These are phyloP conservation scores for Oemleria cerasiformis DNA, from an alignment of 306 rosid genomes.

Conservation along the genomic window DNA sequence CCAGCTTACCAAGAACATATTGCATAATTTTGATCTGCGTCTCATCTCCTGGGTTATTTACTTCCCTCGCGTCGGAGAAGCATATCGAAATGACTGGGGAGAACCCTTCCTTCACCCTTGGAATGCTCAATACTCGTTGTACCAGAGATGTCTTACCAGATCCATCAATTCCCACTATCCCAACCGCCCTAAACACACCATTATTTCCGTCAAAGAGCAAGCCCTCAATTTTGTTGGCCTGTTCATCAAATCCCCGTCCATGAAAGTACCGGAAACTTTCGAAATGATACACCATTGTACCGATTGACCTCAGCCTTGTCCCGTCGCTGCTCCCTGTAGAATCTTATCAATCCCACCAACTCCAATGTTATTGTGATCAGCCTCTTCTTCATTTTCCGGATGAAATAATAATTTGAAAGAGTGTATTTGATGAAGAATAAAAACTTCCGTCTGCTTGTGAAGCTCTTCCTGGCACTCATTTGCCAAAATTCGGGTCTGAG, in stretches of 20 bases:
- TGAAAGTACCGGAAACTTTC: not conserved
- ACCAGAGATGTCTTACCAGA: conserved; percentile 5
- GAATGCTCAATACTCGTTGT: not conserved
- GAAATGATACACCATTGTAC: too few relatives aligned
- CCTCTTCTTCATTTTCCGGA: not conserved
- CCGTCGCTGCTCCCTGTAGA: not conserved
- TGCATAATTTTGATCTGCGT: not conserved
- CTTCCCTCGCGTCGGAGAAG: not conserved
- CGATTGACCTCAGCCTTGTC: too few relatives aligned
- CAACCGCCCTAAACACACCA: not conserved
- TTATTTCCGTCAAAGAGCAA: not conserved
- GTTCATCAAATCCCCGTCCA: not conserved
- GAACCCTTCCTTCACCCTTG: not conserved
- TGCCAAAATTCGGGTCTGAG: not conserved
- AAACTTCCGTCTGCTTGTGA: not conserved
- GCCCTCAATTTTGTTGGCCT: not conserved
- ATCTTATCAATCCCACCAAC: rapidly evolving
- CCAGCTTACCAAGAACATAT: not conserved
- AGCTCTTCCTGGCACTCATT: not conserved
- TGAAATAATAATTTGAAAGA: not conserved
- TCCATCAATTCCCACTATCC: conserved; percentile 17
- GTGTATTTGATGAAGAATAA: not conserved
- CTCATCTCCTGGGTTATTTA: not conserved
- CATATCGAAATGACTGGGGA: not conserved
- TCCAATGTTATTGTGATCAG: not conserved